Conservation (phyloP, 2,329 filamentous ascomycete species). For the Scolecobasidium constrictum region DNA sequence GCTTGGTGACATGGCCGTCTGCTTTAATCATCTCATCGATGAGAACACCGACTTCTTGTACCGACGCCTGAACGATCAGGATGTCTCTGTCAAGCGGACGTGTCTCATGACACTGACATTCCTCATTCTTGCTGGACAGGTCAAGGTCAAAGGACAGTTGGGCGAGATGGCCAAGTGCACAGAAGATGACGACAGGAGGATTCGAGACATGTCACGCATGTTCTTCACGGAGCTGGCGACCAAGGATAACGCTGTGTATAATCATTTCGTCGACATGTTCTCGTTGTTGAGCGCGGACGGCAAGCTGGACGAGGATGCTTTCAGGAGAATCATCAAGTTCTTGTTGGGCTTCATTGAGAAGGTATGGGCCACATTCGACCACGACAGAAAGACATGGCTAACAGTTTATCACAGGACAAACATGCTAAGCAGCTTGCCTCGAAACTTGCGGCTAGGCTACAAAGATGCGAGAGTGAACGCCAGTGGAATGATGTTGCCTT, state of each 20-base stretch:
- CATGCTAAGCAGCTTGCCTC: slow-evolving; percentile 89
- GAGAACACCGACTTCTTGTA: slow-evolving; percentile 99
- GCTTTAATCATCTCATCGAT: slow-evolving; percentile 98
- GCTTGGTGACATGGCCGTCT: slow-evolving; percentile 96
- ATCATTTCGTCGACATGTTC: slow-evolving; percentile 99
- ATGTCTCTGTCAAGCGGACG: slow-evolving; percentile 86
- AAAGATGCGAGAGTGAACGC: slow-evolving; percentile 78
- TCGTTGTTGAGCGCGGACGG: slow-evolving; percentile 77
- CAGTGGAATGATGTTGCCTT: slow-evolving; percentile 98
- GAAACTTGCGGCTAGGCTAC: slow-evolving; percentile 79
- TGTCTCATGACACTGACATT: slow-evolving; percentile 98
- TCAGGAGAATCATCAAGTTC: slow-evolving; percentile 83
- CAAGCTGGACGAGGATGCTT: slow-evolving; percentile 70
- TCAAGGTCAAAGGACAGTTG: slow-evolving; percentile 97
- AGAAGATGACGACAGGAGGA: slow-evolving; percentile 89
- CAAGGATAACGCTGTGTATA: slow-evolving; percentile 98
- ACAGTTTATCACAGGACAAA: slow-evolving; percentile 60
- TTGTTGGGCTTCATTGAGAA: slow-evolving; percentile 95
- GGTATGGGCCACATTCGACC: slow-evolving; percentile 40
- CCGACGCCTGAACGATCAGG: slow-evolving; percentile 77
- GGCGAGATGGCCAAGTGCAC: slow-evolving; percentile 99
- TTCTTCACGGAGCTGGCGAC: slow-evolving; percentile 97
- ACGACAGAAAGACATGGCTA: slow-evolving; percentile 9
- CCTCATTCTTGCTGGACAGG: slow-evolving; percentile 89
- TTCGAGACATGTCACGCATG: slow-evolving; percentile 89